Conservation (phyloP, 768 basidiomycete species). For the Russula abietina region DNA sequence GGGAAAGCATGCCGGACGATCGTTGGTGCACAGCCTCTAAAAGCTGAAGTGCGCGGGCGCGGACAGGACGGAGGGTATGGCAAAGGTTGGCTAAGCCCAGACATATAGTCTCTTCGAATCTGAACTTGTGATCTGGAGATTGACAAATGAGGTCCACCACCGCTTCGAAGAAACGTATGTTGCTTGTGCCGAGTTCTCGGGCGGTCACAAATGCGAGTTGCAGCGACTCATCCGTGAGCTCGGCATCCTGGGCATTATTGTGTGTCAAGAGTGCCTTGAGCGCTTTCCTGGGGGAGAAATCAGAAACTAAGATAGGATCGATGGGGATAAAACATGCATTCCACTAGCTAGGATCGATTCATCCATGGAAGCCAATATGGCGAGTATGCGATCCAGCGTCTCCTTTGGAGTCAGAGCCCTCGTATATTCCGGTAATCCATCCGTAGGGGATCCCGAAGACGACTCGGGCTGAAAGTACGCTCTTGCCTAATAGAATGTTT, state of each 20-base stretch:
- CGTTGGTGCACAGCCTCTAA: slow-evolving; percentile 68
- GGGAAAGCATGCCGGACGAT: slow-evolving; percentile 56
- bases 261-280: slow-evolving; percentile 61
- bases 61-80: slow-evolving; percentile 56
- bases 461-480: slow-evolving; percentile 65
- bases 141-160: slow-evolving; percentile 64
- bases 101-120: slow-evolving; percentile 68
- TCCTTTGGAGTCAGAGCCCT: slow-evolving; percentile 48
- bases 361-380: slow-evolving; percentile 61
- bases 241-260: slow-evolving; percentile 42
- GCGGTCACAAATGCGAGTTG: slow-evolving; percentile 60
- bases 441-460: slow-evolving; percentile 57
- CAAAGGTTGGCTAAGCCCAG: slow-evolving; percentile 82
- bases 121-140: slow-evolving; percentile 49
- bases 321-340: slow-evolving; percentile 46
- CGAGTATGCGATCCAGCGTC: slow-evolving; percentile 60
- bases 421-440: slow-evolving; percentile 46
- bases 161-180: slow-evolving; percentile 69
- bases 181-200: slow-evolving; percentile 49
- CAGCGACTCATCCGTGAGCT: slow-evolving; percentile 59
- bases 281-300: slow-evolving; percentile 53
- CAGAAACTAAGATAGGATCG: slow-evolving; percentile 11
- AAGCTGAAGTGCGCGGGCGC: slow-evolving; percentile 72
- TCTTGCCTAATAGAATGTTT: slow-evolving; percentile 50
- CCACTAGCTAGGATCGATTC: slow-evolving; percentile 46